These are phyloP conservation scores for Talaromyces sp. DNA, from an alignment of 2,329 filamentous ascomycete genomes.

Conservation along the genomic window DNA sequence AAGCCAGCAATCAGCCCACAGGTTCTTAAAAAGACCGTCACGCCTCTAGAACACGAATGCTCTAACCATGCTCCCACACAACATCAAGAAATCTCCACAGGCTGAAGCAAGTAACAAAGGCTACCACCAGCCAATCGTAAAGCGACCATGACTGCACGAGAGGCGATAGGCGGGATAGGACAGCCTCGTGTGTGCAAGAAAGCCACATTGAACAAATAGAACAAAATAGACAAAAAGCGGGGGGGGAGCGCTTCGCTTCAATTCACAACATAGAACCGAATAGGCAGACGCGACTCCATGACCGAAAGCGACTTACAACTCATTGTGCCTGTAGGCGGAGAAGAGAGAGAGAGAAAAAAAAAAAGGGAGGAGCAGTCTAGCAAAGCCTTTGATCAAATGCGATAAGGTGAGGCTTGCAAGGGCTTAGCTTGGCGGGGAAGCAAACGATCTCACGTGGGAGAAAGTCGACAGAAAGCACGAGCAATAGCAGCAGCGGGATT, in stretches of 20 bases:
- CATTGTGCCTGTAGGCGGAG: constrained; percentile 1
- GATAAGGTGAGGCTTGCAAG: constrained; percentile 2
- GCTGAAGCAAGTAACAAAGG: constrained; percentile 7
- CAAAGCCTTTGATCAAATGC: not conserved
- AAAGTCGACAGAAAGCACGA: not conserved
- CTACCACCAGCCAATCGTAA: constrained; percentile 2
- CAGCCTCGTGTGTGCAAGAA: not conserved
- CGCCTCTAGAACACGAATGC: constrained; percentile 1
- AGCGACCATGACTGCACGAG: not conserved
- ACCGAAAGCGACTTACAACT: constrained; percentile 8
- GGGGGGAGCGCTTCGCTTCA: not conserved
- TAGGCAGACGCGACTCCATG: not conserved
- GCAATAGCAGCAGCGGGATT: not conserved
- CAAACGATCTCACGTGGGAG: not conserved
- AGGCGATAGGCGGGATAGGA: not conserved
- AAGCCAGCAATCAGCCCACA: constrained; percentile 2
- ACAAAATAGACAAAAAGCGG: not conserved
- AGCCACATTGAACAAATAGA: not conserved
- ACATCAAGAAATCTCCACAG: constrained; percentile 4
- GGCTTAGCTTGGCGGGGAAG: constrained; percentile 1
- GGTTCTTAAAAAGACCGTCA: not conserved
- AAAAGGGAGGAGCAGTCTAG: not conserved
- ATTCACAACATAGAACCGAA: not conserved
- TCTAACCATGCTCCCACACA: constrained; percentile 11
- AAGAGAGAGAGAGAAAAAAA: not conserved